phyloP scores from a whole-genome alignment of 2,329 filamentous ascomycete genomes.

The Apiospora saccharicola region DNA sequence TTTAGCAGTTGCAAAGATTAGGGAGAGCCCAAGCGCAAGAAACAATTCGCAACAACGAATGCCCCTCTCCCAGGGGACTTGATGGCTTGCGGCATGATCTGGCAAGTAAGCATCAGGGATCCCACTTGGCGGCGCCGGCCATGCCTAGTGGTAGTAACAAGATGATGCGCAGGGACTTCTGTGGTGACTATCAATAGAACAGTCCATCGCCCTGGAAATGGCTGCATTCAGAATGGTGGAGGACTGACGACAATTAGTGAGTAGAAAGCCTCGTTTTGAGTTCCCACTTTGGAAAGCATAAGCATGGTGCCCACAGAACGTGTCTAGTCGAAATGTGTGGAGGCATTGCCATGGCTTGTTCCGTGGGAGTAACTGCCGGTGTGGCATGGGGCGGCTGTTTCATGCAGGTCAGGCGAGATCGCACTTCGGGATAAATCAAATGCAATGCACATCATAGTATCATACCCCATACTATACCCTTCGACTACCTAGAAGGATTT shows the following conservation, averaged over 20 bases:
- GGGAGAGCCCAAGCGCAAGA: slow-evolving; percentile 2
- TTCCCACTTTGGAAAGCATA: slow-evolving; percentile 13
- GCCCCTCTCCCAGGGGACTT: not conserved
- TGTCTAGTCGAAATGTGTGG: slow-evolving; percentile 1
- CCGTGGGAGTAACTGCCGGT: not conserved
- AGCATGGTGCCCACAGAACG: not conserved
- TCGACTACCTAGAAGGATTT: too few species aligned
- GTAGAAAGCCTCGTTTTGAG: slow-evolving; percentile 12
- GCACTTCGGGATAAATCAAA: not conserved
- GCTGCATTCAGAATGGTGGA: not conserved
- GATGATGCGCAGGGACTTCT: slow-evolving; percentile 11
- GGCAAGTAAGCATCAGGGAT: not conserved
- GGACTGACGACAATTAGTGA: not conserved
- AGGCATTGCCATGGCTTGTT: not conserved
- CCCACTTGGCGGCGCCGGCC: slow-evolving; percentile 7
- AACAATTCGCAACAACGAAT: slow-evolving; percentile 2
- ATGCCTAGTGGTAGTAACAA: not conserved
- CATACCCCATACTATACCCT: too few species aligned
- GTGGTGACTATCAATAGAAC: slow-evolving; percentile 17
- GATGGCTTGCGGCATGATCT: slow-evolving; percentile 7
- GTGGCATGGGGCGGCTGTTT: slow-evolving; percentile 17
- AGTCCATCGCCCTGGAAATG: slow-evolving; percentile 4
- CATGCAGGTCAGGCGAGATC: not conserved
- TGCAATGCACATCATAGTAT: too few species aligned
- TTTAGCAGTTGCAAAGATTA: slow-evolving; percentile 2